Conservation (phyloP, 2,329 filamentous ascomycete species). For the Cladosporium phlei region DNA sequence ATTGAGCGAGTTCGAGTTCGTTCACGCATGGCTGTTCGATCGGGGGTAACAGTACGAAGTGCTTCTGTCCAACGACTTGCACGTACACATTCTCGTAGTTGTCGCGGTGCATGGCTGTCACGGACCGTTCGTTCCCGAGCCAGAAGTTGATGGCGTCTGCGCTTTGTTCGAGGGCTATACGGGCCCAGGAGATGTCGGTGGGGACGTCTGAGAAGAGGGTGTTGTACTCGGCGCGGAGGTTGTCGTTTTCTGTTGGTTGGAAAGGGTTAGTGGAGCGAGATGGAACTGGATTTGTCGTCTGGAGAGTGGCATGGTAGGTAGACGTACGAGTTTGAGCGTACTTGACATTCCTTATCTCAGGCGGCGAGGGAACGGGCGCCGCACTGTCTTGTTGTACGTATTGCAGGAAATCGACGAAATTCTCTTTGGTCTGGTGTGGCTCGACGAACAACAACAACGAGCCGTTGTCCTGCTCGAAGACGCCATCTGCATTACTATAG, state of each 20-base stretch:
- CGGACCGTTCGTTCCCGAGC: constrained; percentile 68
- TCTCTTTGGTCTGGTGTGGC: constrained; percentile 62
- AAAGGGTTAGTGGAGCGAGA: too few species aligned
- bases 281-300: too few species aligned
- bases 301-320: too few species aligned
- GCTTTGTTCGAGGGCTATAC: constrained; percentile 61
- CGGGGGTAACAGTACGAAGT: constrained; percentile 71
- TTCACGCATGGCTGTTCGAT: constrained; percentile 64
- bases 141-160: constrained; percentile 79
- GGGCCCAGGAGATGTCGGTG: constrained; percentile 63
- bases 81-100: constrained; percentile 84
- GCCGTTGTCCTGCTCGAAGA: constrained; percentile 59
- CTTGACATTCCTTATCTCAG: constrained; percentile 41
- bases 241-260: constrained; percentile 78
- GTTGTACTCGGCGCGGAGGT: constrained; percentile 68
- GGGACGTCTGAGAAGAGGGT: constrained; percentile 60
- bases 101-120: constrained; percentile 73
- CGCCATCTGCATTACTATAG: constrained; percentile 51
- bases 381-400: constrained; percentile 50
- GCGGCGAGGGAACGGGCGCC: background rate
- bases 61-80: constrained; percentile 67
- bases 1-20: constrained; percentile 55
- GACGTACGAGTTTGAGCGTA: constrained; percentile 70
- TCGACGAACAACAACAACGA: constrained; percentile 56
- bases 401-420: constrained; percentile 59